phyloP scores from a whole-genome alignment of 306 rosid genomes.

The Cicer pinnatifidum region DNA sequence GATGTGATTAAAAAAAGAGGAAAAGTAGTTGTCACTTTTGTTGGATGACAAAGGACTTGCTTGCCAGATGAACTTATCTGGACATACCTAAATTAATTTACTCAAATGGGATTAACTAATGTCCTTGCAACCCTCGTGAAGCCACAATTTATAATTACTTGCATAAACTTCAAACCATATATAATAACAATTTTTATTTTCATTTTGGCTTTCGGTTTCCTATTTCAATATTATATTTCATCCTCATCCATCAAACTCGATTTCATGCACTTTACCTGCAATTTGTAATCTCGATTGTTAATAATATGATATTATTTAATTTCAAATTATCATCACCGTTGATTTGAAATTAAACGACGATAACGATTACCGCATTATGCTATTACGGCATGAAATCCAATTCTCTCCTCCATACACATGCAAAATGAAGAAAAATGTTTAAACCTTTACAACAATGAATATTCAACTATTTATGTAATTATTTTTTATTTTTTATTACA shows the following conservation, averaged over 20 bases:
- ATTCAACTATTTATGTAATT: constrained; percentile 8
- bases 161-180: not conserved
- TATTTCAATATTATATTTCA: not conserved
- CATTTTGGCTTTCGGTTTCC: too few relatives aligned
- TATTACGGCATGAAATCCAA: not conserved
- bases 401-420: constrained; percentile 15
- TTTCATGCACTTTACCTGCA: too few relatives aligned
- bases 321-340: fast-evolving
- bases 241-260: too few relatives aligned
- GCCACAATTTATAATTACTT: constrained; percentile 8
- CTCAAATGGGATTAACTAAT: not conserved
- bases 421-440: not conserved
- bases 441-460: constrained; percentile 1
- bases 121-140: not conserved
- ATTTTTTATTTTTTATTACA: too few relatives aligned
- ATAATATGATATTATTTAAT: too few relatives aligned
- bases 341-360: too few relatives aligned
- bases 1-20: constrained; percentile 41
- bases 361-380: too few relatives aligned
- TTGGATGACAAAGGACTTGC: constrained; percentile 47
- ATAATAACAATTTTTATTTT: too few relatives aligned
- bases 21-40: constrained; percentile 52
- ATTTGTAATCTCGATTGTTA: too few relatives aligned
- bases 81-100: constrained; percentile 42
- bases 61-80: constrained; percentile 73